phyloP scores from a whole-genome alignment of 2,329 filamentous ascomycete species.

The Penicillium sp. region DNA sequence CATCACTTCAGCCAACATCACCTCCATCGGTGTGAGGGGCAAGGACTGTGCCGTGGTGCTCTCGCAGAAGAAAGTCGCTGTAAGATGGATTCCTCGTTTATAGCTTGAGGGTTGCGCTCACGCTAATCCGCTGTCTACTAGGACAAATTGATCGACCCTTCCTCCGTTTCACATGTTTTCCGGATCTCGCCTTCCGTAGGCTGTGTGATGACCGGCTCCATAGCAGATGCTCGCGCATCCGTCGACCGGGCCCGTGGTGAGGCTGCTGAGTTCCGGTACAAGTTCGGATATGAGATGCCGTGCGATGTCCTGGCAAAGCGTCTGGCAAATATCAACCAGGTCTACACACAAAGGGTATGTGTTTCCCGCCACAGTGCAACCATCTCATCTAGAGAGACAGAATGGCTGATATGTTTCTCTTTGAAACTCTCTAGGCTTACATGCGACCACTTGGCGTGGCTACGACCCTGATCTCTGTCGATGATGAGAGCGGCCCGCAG shows the following conservation, averaged over 20 bases:
- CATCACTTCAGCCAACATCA: conserved; percentile 98
- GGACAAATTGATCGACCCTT: conserved; percentile 98
- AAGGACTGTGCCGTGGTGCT: conserved; percentile 97
- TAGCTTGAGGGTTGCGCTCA: background rate
- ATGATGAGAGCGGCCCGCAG: conserved; percentile 88
- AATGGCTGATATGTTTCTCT: conserved; percentile 4
- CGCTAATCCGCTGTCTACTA: conserved; percentile 42
- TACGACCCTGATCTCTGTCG: conserved; percentile 89
- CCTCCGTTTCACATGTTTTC: conserved; percentile 97
- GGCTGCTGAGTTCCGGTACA: conserved; percentile 97
- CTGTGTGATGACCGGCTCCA: conserved; percentile 97
- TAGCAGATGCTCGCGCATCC: conserved; percentile 92
- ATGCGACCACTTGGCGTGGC: conserved; percentile 97
- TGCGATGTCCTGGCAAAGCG: conserved; percentile 95
- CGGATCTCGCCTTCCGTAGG: conserved; percentile 93
- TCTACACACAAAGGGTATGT: conserved; percentile 92
- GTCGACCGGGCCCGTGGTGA: conserved; percentile 91
- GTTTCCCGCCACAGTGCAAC: conserved; percentile 9
- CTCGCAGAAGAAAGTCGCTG: conserved; percentile 99
- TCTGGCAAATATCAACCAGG: conserved; percentile 97
- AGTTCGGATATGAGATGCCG: conserved; percentile 99
- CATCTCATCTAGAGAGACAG: background rate
- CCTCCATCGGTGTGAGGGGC: conserved; percentile 90
- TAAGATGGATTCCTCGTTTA: conserved; percentile 53
- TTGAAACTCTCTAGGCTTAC: conserved; percentile 64